Base-by-base conservation (phyloP, 202 grass and related monocot genomes). In the Musa balbisiana region DNA sequence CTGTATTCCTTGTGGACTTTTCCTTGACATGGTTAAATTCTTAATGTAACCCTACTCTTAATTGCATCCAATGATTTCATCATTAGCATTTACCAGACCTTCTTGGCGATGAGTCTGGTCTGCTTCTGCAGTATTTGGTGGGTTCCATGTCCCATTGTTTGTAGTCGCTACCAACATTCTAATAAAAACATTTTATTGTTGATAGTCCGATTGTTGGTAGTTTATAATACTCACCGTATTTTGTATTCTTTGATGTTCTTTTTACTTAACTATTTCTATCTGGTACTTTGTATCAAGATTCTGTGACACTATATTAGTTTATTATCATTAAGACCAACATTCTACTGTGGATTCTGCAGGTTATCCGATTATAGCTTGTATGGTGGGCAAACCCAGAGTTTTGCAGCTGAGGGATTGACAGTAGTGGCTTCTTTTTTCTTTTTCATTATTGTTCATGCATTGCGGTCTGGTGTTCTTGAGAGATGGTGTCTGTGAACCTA, bases 401-500 rank as follows among this genome's bases (percentile, higher is more conserved):
- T 51, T 70, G 16, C 67, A 51, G 33, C 17, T 70, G 17, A 51
- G 19, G 16, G 33, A 51, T 10, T 54, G 27, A 73, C 43, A 58
- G 52, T 27, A 25, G 25, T 55, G 20, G 71, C 51, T 73, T 56
- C n/a, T 26, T 13, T 8, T 55, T 58, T 62, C 9, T 21, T 15
- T 62, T 17, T 62, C 17, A 26, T 17, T n/a, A 27, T 12, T 58
- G 13, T 73, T 55, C 56, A 23, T 19, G 52, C 53, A 29, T 27
- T 20, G 1, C 8, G 43, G 15, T 25, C 25, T 27, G 53, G 17
- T 50, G 10, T 26, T 71, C 20, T 13, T 16, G 16, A 27, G 77
- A 88, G 74, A 98, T 98, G 91, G 91, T 98, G 72, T 90, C 91
- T 22, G 79, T 93, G 79, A 98, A 98, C 87, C 50, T 94, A 73